phyloP scores from a whole-genome alignment of 1,139 yeast genomes.

The Kodamaea plutei region DNA sequence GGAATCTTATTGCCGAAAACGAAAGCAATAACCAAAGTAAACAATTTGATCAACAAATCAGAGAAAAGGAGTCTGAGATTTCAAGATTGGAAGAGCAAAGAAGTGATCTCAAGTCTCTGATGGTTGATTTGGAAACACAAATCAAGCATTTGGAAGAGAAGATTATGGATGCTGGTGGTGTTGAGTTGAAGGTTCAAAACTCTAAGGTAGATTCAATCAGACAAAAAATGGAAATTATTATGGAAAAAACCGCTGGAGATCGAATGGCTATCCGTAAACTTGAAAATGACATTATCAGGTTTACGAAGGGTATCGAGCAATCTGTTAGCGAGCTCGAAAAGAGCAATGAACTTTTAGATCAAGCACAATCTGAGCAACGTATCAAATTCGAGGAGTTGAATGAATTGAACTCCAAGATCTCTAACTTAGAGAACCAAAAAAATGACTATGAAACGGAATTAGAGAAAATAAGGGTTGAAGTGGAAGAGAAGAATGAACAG shows the following conservation, averaged over 20 bases:
- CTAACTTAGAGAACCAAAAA: slow-evolving; percentile 23
- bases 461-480: slow-evolving; percentile 38
- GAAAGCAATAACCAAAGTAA: slow-evolving; percentile 23
- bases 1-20: slow-evolving; percentile 34
- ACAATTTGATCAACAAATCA: slow-evolving; percentile 33
- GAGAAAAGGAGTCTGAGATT: slow-evolving; percentile 35
- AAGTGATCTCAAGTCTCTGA: slow-evolving; percentile 46
- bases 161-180: slow-evolving; percentile 92
- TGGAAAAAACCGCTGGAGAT: slow-evolving; percentile 58
- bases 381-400: slow-evolving; percentile 37
- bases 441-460: slow-evolving; percentile 32
- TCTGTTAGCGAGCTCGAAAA: slow-evolving; percentile 33
- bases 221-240: slow-evolving; percentile 62
- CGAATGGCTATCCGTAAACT: slow-evolving; percentile 60
- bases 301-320: slow-evolving; percentile 43
- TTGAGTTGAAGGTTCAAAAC: slow-evolving; percentile 72
- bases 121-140: slow-evolving; percentile 54
- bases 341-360: slow-evolving; percentile 28
- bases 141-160: slow-evolving; percentile 64
- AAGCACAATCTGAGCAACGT: slow-evolving; percentile 23
- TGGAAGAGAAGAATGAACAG: slow-evolving; percentile 50
- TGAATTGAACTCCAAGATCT: slow-evolving; percentile 25
- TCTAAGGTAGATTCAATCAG: slow-evolving; percentile 75
- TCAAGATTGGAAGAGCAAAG: slow-evolving; percentile 33
- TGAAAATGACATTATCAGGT: slow-evolving; percentile 60